Evolutionary conservation across 805 yeast genomes (phyloP).

Genomic region (Metschnikowia borealis): DNA sequence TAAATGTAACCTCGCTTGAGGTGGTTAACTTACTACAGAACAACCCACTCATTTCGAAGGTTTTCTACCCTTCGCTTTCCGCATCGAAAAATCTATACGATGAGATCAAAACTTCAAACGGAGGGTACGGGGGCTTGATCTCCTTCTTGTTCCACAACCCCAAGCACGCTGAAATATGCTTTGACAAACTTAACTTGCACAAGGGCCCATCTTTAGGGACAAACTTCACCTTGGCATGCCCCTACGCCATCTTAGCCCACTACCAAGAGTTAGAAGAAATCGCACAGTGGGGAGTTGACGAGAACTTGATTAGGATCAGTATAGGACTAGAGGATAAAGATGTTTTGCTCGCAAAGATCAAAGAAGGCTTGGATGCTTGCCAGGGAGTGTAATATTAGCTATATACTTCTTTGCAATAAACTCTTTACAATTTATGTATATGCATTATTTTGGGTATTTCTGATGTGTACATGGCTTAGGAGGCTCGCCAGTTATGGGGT

Average conservation of each 20-base stretch:
- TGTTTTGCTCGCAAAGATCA: slow-evolving; percentile 36
- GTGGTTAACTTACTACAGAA: slow-evolving; percentile 51
- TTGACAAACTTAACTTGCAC: slow-evolving; percentile 61
- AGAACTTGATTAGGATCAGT: slow-evolving; percentile 72
- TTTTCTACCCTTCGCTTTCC: slow-evolving; percentile 67
- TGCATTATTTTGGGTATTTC: slow-evolving; percentile 10
- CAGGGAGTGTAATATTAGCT: background rate
- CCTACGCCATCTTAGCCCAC: slow-evolving; percentile 85
- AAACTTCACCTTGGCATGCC: slow-evolving; percentile 84
- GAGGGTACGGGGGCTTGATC: slow-evolving; percentile 88
- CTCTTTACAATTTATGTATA: background rate
- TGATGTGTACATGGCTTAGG: slow-evolving; percentile 45
- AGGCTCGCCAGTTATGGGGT: slow-evolving; percentile 42
- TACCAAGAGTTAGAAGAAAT: slow-evolving; percentile 76
- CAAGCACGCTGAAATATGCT: slow-evolving; percentile 66
- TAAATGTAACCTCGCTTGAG: slow-evolving; percentile 53
- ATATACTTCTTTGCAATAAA: background rate
- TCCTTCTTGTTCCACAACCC: slow-evolving; percentile 67
- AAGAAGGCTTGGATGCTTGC: slow-evolving; percentile 15
- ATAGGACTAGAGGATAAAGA: slow-evolving; percentile 77
- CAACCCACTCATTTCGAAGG: slow-evolving; percentile 52
- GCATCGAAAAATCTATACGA: slow-evolving; percentile 66
- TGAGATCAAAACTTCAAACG: slow-evolving; percentile 55
- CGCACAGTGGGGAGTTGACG: slow-evolving; percentile 77
- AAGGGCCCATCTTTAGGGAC: slow-evolving; percentile 94